Conservation (phyloP, 345 rosid genomes). For the Firmiana major region DNA sequence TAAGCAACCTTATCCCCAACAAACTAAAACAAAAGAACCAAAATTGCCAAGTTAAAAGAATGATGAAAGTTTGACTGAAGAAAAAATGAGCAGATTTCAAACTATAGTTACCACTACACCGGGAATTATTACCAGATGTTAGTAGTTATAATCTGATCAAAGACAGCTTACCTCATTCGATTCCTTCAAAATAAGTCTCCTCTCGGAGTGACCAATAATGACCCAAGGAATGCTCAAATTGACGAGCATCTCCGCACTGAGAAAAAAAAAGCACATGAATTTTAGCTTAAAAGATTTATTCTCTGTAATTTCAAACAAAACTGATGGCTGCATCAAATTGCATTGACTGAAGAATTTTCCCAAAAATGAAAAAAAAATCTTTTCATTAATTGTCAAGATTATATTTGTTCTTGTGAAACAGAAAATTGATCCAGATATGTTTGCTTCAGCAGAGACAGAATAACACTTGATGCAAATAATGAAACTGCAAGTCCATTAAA, state of each 20-base stretch:
- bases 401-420: background rate
- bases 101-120: background rate
- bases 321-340: background rate
- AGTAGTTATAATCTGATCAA: conserved; percentile 6
- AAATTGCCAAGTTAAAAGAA: conserved; percentile 12
- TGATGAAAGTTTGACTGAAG: background rate
- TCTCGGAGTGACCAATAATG: conserved; percentile 92
- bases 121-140: background rate
- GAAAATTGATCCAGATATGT: background rate
- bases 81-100: background rate
- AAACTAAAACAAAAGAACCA: conserved; percentile 41
- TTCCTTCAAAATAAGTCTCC: conserved; percentile 63
- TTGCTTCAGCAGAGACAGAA: background rate
- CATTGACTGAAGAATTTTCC: background rate
- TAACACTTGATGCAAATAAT: background rate
- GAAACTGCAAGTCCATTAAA: background rate
- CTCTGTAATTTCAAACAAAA: too few relatives aligned
- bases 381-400: background rate
- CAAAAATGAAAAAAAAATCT: background rate
- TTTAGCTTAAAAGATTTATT: too few relatives aligned
- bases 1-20: conserved; percentile 90
- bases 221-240: conserved; percentile 85
- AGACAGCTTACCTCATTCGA: conserved; percentile 58
- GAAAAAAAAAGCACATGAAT: conserved; percentile 15
- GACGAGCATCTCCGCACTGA: conserved; percentile 94